Evolutionary conservation across 305 asterid genomes (phyloP), one percentile per base, ranked within the genome.

Genomic region (Lippia alba): DNA sequence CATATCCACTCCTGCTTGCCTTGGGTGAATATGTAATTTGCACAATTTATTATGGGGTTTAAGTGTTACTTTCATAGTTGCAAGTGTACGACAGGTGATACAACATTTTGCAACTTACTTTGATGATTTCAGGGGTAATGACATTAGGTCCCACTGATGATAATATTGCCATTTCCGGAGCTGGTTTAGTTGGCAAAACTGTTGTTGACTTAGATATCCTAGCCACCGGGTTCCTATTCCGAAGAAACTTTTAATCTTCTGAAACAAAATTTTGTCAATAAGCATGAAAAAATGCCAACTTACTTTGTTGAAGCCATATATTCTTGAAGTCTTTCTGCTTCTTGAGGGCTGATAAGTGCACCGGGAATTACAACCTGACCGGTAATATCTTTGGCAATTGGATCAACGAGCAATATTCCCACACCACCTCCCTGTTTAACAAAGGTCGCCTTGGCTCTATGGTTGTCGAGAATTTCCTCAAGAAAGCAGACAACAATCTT

Each of bases 401-500:
- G 72, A 81, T 81, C 87, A 4, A 81, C 70, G 6, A 83, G 70
- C 66, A 85, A 72, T 64, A 87, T 36, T 10, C 89, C 93, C 11
- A 73, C 81, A 24, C 89, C 90, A 45, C 84, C 90, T 2, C 78
- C 86, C 56, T 70, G 71, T 67, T 78, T 69, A 39, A 87, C 58
- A 36, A 80, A 32, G 56, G 24, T 10, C 8, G 76, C 85, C 60
- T 77, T 79, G 61, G 39, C 74, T 8, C 62, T 56, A 53, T 85
- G 81, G 57, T 48, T 6, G 19, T 72, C 88, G 9, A 34, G 2
- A 46, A 73, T 16, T 15, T 5, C n/a, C 74, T 84, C 80, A 4
- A 78, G 73, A 30, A 70, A 55, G 78, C 87, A 83, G 65, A 84
- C 81, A 39, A 83, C 87, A 4, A 87, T 81, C 83, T 84, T 87